Evolutionary conservation across 1,139 yeast genomes (phyloP).

Genomic region (Protomyces lactucae-debilis): DNA sequence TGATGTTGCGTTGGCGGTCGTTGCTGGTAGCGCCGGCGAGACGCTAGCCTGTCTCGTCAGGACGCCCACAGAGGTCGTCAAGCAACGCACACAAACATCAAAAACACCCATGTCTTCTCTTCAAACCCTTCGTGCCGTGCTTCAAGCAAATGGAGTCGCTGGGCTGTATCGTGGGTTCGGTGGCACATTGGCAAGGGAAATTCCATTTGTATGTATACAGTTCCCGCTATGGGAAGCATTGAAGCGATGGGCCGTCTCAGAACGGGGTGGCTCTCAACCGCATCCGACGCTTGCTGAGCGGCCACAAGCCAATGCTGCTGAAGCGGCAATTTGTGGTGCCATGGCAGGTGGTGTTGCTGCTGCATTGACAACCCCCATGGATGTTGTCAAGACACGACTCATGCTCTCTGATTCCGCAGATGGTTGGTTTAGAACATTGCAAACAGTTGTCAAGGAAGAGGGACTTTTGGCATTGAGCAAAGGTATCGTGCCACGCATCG

Average conservation of each 20-base stretch:
- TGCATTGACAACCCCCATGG: constrained; percentile 87
- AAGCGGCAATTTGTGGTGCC: constrained; percentile 93
- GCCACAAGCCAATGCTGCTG: constrained; percentile 52
- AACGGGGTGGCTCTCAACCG: constrained; percentile 21
- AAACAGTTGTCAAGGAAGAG: constrained; percentile 54
- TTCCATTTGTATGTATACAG: constrained; percentile 91
- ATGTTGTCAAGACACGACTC: constrained; percentile 82
- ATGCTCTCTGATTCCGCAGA: constrained; percentile 63
- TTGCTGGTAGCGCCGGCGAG: constrained; percentile 84
- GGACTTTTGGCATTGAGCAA: constrained; percentile 64
- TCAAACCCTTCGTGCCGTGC: constrained; percentile 58
- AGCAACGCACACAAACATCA: constrained; percentile 85
- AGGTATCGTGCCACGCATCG: constrained; percentile 90
- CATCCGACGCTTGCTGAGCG: constrained; percentile 37
- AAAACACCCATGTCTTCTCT: constrained; percentile 54
- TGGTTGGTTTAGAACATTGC: constrained; percentile 47
- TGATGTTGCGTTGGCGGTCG: constrained; percentile 4
- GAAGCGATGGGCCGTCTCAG: constrained; percentile 51
- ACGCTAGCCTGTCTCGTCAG: constrained; percentile 87
- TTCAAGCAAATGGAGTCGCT: constrained; percentile 58
- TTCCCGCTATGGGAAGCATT: constrained; percentile 87
- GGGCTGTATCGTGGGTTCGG: constrained; percentile 92
- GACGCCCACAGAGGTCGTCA: constrained; percentile 94
- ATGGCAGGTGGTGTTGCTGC: constrained; percentile 95
- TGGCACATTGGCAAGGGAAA: constrained; percentile 86